Conservation (phyloP, 2,329 filamentous ascomycete genomes). For the Emericellopsis atlantica region DNA sequence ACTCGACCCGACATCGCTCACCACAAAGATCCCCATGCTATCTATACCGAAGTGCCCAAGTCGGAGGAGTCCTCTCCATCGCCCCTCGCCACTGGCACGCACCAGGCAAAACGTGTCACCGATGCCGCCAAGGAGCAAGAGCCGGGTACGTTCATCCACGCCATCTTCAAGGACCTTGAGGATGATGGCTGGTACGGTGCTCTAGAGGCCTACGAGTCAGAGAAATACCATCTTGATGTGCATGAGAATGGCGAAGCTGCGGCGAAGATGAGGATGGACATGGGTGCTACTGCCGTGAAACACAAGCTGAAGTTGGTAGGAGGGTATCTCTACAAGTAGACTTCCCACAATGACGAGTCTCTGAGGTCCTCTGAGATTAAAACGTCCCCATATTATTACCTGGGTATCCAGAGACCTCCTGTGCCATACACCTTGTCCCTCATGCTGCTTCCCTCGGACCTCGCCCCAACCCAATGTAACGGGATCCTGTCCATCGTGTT, state of each 20-base stretch:
- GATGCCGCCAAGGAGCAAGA: slow-evolving; percentile 9
- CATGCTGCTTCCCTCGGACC: slow-evolving; percentile 31
- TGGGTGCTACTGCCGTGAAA: slow-evolving; percentile 4
- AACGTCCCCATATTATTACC: slow-evolving; percentile 6
- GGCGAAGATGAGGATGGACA: no score
- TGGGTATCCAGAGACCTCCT: slow-evolving; percentile 33
- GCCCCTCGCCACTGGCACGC: slow-evolving; percentile 7
- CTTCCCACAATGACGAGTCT: no score
- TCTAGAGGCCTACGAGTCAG: slow-evolving; percentile 13
- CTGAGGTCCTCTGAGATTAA: neutral
- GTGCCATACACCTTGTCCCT: slow-evolving; percentile 35
- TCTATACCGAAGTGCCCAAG: slow-evolving; percentile 14
- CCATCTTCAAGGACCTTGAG: slow-evolving; percentile 8
- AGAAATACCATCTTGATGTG: slow-evolving; percentile 12
- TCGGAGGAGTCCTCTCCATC: slow-evolving; percentile 4
- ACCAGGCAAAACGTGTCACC: slow-evolving; percentile 14
- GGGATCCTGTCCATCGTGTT: slow-evolving; percentile 44
- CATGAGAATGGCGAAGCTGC: slow-evolving; percentile 13
- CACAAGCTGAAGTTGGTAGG: slow-evolving; percentile 10
- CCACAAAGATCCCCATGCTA: slow-evolving; percentile 9
- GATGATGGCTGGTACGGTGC: slow-evolving; percentile 9
- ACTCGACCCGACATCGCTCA: slow-evolving; percentile 3
- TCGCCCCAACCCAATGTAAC: slow-evolving; percentile 44
- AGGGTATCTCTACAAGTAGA: slow-evolving; percentile 10
- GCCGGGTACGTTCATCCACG: slow-evolving; percentile 11